Evolutionary conservation across 148 eudicot species (phyloP).

Genomic region (Cornus florida): DNA sequence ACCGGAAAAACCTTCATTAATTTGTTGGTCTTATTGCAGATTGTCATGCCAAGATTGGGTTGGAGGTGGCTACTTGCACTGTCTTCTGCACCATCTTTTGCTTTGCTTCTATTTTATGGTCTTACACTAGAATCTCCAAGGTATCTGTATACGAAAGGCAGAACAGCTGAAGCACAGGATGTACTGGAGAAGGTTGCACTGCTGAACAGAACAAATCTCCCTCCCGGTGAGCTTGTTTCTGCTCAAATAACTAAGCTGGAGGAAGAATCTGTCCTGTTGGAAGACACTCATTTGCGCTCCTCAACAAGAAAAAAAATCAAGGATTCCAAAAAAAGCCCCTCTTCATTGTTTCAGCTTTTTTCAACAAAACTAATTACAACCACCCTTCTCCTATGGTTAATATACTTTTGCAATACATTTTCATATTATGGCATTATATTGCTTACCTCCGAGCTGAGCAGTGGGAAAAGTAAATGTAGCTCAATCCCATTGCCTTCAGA

Average conservation of each 20-base stretch:
- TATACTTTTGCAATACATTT: conserved; percentile 40
- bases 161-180: conserved; percentile 28
- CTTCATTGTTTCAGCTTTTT: conserved; percentile 20
- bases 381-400: conserved; percentile 38
- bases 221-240: conserved; percentile 30
- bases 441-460: conserved; percentile 46
- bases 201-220: conserved; percentile 32
- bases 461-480: conserved; percentile 22
- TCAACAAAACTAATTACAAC: conserved; percentile 33
- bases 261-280: conserved; percentile 21
- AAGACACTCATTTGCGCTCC: conserved; percentile 17
- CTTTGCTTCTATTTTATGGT: conserved; percentile 26
- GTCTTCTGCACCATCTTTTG: conserved; percentile 35
- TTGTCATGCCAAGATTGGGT: conserved; percentile 45
- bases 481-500: neutral
- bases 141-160: conserved; percentile 35
- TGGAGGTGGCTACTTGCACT: conserved; percentile 55
- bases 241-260: conserved; percentile 11
- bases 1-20: neutral
- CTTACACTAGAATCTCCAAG: conserved; percentile 45
- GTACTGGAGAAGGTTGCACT: conserved; percentile 32
- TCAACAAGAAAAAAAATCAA: neutral
- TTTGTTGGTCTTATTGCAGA: conserved; percentile 22
- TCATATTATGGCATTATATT: conserved; percentile 45
- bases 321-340: conserved; percentile 4